Base-by-base conservation (phyloP, 352 stramenopile species). In the Blastocystis sp. region DNA sequence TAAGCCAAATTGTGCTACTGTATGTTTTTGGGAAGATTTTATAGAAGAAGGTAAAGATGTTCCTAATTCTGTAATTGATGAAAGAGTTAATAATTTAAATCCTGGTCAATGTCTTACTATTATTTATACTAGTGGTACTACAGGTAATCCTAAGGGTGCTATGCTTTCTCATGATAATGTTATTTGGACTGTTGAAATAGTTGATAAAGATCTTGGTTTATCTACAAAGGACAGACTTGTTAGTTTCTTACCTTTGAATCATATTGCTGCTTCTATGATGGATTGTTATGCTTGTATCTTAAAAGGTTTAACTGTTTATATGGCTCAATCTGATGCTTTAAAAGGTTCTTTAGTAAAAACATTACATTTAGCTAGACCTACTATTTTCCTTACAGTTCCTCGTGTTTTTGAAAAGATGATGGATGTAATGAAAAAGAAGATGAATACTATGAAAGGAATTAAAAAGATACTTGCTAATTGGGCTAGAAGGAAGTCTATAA, bases 111-210 rank as follows among this genome's bases (percentile, higher is more conserved):
- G 79, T 68, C 81, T 75, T 68, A 75, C 78, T 65, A 74, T 88
- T 43, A 86, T 89, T 58, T 89, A 88, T 73, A 90, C 81, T 56
- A 85, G 76, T n/a, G 81, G 81, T 49, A 90, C 81, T 45, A 90
- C 81, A 13, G 81, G 81, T 25, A 72, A 83, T 62, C 80, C 81
- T 6, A 89, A 89, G 68, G 81, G 78, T 11, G 81, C 87, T 13
- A 89, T 89, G 81, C 79, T 89, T 52, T 84, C 74, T 36, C 80
- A 89, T 68, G 81, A 88, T 68, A 89, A 89, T 67, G 66, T 88
- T 7, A 72, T 78, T 5, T 88, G 76, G 40, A 24, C 77, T 21
- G 71, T 83, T 56, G 54, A 69, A 66, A 18, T 58, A 34, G 28
- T 44, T 21, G 7, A 25, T 2, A 5, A 44, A 21, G 18, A 62